phyloP scores from a whole-genome alignment of 768 basidiomycete genomes.

The Rhodotorula babjevae region DNA sequence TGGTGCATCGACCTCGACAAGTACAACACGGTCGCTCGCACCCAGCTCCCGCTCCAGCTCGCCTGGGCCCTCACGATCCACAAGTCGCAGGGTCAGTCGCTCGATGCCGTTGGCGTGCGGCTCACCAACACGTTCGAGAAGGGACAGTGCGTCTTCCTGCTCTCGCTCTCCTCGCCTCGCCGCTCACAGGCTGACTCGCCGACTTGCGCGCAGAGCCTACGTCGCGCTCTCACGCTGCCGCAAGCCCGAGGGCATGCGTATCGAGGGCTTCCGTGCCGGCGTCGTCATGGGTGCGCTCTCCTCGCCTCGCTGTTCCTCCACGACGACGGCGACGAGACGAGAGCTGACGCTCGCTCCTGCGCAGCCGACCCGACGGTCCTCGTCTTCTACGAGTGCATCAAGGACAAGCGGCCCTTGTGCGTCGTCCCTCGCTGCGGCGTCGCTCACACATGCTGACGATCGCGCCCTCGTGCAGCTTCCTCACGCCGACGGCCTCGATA shows the following conservation, averaged over 20 bases:
- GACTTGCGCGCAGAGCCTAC: conserved; percentile 13
- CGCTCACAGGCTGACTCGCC: not conserved
- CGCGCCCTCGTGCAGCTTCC: conserved; percentile 6
- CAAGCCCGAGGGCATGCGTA: conserved; percentile 26
- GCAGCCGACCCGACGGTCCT: conserved; percentile 19
- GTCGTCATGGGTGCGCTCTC: conserved; percentile 24
- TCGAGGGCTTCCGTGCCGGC: conserved; percentile 32
- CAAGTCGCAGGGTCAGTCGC: conserved; percentile 92
- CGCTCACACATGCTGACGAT: not conserved
- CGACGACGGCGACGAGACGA: no score
- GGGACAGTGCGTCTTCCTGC: conserved; percentile 38
- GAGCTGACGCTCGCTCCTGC: no score
- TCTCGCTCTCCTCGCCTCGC: not conserved
- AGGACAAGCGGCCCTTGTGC: conserved; percentile 9
- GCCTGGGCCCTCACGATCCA: conserved; percentile 69
- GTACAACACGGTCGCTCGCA: conserved; percentile 48
- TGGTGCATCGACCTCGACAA: conserved; percentile 35
- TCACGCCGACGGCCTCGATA: not conserved
- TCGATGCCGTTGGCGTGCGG: conserved; percentile 89
- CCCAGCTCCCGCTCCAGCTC: conserved; percentile 84
- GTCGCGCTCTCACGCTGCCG: conserved; percentile 35
- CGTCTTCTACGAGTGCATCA: conserved; percentile 29
- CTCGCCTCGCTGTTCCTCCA: no score
- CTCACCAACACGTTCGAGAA: conserved; percentile 75
- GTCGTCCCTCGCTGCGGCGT: not conserved